These are phyloP conservation scores for Xylaria hypoxylon DNA, from an alignment of 2,329 filamentous ascomycete genomes.

Conservation along the genomic window DNA sequence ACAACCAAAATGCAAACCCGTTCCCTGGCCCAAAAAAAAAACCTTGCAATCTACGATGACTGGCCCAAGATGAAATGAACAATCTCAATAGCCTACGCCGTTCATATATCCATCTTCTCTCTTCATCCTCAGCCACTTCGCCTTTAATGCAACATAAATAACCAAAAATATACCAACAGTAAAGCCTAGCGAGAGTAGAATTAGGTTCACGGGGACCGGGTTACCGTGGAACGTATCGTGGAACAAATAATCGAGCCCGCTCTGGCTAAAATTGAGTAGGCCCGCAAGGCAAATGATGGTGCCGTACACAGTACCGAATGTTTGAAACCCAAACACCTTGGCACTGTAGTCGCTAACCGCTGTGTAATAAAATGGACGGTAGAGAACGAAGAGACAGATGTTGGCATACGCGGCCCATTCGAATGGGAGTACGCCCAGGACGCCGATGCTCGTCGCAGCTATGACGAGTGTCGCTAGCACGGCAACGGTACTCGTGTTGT, in stretches of 20 bases:
- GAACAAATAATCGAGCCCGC: constrained; percentile 81
- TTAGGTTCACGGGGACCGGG: constrained; percentile 80
- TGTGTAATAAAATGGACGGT: constrained; percentile 91
- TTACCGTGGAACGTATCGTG: constrained; percentile 77
- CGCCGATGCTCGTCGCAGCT: constrained; percentile 78
- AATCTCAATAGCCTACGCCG: constrained; percentile 17
- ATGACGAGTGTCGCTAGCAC: constrained; percentile 78
- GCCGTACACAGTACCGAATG: constrained; percentile 94
- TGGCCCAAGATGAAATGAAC: not conserved
- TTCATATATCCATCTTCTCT: constrained; percentile 33
- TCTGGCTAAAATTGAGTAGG: constrained; percentile 85
- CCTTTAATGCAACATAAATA: constrained; percentile 67
- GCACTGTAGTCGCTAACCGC: constrained; percentile 89
- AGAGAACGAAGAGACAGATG: constrained; percentile 82
- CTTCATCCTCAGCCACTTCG: constrained; percentile 48
- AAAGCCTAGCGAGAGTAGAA: constrained; percentile 71
- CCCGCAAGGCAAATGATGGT: constrained; percentile 88
- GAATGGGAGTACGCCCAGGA: constrained; percentile 79
- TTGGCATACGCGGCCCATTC: constrained; percentile 79
- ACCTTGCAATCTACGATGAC: not conserved
- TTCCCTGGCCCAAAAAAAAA: not conserved
- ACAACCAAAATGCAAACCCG: not conserved
- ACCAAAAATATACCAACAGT: constrained; percentile 75
- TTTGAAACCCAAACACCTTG: constrained; percentile 92
- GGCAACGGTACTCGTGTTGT: constrained; percentile 77